Base-by-base conservation (phyloP, 108 stramenopile genomes). In the Fistulifera pelliculosa region DNA sequence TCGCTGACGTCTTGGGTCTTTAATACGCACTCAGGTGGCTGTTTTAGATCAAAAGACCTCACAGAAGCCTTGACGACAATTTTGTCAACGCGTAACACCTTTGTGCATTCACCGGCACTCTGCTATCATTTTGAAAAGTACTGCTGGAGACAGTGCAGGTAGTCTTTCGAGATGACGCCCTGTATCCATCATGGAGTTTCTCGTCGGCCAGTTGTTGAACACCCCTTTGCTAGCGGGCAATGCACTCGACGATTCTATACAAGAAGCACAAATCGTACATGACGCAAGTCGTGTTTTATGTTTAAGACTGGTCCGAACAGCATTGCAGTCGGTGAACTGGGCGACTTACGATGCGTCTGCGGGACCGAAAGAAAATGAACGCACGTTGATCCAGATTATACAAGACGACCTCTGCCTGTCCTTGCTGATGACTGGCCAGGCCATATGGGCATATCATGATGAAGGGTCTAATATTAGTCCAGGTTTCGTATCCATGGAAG, bases 391-490 rank as follows among this genome's bases (percentile, higher is more conserved):
- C 28, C 60, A 49, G n/a, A 65, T 83, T 48, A 61, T 91, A 43
- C 76, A 80, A 60, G 90, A 91, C 69, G 85, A 91, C 60, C 72
- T 91, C 45, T 85, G 90, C 70, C 65, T 91, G 18, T 70, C 85
- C 6, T 64, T 91, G 17, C 54, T 91, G 17, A 82, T 80, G 64
- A 79, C 78, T 1, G 90, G 90, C 21, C 90, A 91, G 60, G 79
- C 83, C 5, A 77, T 85, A 56, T 90, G 82, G 83, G 75, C 77
- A 0, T 71, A 85, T 45, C 76, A 80, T 15, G 79, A 73, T 49
- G 64, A 52, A 27, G 40, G 58, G 15, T 60, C 31, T 16, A 41
- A 64, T 51, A 52, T 71, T 14, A 42, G 43, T 18, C 58, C 71
- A 40, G 77, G 77, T 24, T 70, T 74, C 23, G 75, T 79, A 27